Base-by-base conservation (phyloP, 805 yeast species). In the Ogataea nakhonphanomensis region DNA sequence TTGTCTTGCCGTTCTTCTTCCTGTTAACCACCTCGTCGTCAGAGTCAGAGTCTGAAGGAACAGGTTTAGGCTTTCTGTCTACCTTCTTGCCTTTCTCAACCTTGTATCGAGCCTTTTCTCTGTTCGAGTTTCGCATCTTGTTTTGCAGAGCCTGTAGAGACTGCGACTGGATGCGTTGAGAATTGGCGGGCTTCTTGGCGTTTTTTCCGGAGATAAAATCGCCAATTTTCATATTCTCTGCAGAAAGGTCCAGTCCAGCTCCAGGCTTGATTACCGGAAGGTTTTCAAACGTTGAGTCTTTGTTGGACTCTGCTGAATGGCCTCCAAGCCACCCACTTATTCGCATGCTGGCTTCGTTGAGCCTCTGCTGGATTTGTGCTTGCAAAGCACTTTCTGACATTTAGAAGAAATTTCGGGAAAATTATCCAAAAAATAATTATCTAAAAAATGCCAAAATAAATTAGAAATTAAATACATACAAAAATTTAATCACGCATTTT, bases 291-390 rank as follows among this genome's bases (percentile, higher is more conserved):
- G 24, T 8, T 4, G 26, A n/a, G 20, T 10, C 32, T 5, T 15
- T 35, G 7, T 7, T 41, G 8, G 21, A 30, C 7, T 9, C 36
- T 29, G 3, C 50, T 30, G 12, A 42, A 13, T 33, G 15, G 8
- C 39, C 32, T 2, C 50, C 34, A 31, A 70, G 53, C 79, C 78
- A 73, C 15, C 67, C 62, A 25, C 58, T 35, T 1, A 69, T 68
- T 27, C 55, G 59, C 7, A 53, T 44, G 41, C 65, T 67, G 12
- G 64, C 65, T 23, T 61, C 60, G 3, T 65, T 47, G 5, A 75
- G 54, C 5, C 73, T 69, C 5, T 70, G 58, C 50, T 71, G 76
- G 46, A 75, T 68, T 39, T 61, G 61, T 11, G 74, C 65, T 43
- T 71, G 79, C 4, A 76, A 17, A 14, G 33, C 22, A 23, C 33